Evolutionary conservation across 2,329 filamentous ascomycete genomes (phyloP), one percentile per base, ranked within the genome.

Genomic region (Ceratocystis smalleyi): DNA sequence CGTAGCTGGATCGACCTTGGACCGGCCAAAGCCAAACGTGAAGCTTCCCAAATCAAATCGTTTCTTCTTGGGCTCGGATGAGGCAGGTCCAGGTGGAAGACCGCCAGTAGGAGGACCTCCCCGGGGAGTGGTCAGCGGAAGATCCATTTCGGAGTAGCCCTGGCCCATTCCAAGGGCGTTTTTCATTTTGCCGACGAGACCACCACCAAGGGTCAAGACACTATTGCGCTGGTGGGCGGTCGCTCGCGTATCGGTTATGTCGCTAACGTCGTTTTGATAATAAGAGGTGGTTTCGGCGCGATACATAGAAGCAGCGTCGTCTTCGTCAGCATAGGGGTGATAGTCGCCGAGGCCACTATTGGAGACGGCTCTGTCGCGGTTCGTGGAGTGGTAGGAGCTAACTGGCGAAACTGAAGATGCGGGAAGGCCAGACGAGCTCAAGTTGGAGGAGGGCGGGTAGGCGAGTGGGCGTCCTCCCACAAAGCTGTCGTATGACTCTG

Each of bases 101-200:
- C 22, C 15, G 6, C 22, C 51, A 15, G 22, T 32, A 24, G 51
- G 2, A 10, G 69, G 70, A 64, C 74, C 71, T n/a, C 72, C 82
- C 59, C 73, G 73, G 27, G 77, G 75, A 73, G 97, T 90, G 4
- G 92, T 97, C 74, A 99, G 79, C 15, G 94, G 94, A 64, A 99
- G 79, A 73, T 99, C 92, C 94, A 99, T 99, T 76, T 97, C 94
- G 43, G 92, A 96, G 75, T 99, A 97, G 68, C 86, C 82, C 69
- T 88, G 81, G 24, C 84, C 87, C 85, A 96, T 91, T 63, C 94
- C 92, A 67, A 99, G 77, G 80, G 88, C 90, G 73, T 88, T 91
- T 78, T 95, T 97, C 51, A 92, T 87, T 71, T 82, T 86, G 55
- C 91, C 94, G 71, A 96, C 78, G 67, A 97, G 77, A 19, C 92